Conservation (phyloP, 1,139 yeast species). For the Suhomyces wounanorum region DNA sequence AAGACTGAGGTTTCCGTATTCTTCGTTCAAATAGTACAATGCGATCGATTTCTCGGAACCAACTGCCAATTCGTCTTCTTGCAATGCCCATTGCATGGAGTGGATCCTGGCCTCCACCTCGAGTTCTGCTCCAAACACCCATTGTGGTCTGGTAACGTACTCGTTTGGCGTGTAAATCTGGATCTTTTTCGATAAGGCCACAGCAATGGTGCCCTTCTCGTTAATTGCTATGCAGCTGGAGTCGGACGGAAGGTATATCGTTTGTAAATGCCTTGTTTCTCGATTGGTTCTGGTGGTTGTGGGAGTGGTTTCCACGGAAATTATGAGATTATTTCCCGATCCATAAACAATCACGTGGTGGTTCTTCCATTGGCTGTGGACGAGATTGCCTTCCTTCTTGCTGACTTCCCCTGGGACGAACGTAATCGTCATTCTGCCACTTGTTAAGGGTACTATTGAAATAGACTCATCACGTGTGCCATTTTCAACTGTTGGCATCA, state of each 20-base stretch:
- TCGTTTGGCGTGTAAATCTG: constrained; percentile 49
- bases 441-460: neutral
- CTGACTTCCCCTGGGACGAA: constrained; percentile 89
- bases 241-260: constrained; percentile 69
- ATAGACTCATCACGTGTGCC: neutral
- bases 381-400: constrained; percentile 52
- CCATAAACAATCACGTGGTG: constrained; percentile 73
- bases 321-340: constrained; percentile 83
- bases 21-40: constrained; percentile 54
- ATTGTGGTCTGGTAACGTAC: constrained; percentile 45
- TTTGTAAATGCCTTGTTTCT: constrained; percentile 55
- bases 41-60: constrained; percentile 56
- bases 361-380: constrained; percentile 68
- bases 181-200: constrained; percentile 39
- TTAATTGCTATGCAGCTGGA: constrained; percentile 69
- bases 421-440: constrained; percentile 54
- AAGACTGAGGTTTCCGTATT: constrained; percentile 39
- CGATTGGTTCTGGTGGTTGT: constrained; percentile 1
- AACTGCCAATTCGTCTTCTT: constrained; percentile 57
- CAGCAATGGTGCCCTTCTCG: constrained; percentile 57
- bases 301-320: constrained; percentile 30
- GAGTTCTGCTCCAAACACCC: constrained; percentile 41
- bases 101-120: constrained; percentile 36
- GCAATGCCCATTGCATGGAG: constrained; percentile 67
- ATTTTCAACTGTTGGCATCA: neutral